Conservation (phyloP, 2,329 filamentous ascomycete species). For the Cryoendolithus antarcticus region DNA sequence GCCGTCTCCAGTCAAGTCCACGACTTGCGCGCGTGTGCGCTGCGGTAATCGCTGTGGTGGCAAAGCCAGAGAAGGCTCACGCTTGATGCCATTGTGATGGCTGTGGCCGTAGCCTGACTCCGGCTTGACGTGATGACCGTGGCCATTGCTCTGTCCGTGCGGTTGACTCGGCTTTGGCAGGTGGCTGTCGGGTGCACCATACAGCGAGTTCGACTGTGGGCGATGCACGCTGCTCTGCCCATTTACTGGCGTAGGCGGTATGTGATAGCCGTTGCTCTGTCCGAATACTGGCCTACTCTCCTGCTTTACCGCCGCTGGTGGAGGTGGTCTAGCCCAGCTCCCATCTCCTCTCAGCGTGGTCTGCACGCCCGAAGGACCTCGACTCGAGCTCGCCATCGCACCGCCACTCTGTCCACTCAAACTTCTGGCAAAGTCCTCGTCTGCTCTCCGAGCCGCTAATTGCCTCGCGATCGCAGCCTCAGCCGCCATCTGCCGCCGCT, state of each 20-base stretch:
- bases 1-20: slow-evolving; percentile 21
- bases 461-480: slow-evolving; percentile 8
- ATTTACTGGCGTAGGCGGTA: too few relatives aligned
- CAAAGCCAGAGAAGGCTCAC: too few relatives aligned
- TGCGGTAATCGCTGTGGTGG: slow-evolving; percentile 1
- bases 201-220: slow-evolving; percentile 1
- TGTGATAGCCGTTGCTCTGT: too few relatives aligned
- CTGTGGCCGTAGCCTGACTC: slow-evolving; percentile 6
- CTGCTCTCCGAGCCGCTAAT: slow-evolving; percentile 10
- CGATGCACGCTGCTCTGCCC: neutral
- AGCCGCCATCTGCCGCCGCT: slow-evolving; percentile 5
- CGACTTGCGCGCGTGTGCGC: slow-evolving; percentile 8
- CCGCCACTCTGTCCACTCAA: slow-evolving; percentile 7
- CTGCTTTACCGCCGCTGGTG: neutral
- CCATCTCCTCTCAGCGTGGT: slow-evolving; percentile 19
- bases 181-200: neutral
- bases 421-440: slow-evolving; percentile 16
- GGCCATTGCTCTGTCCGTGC: neutral
- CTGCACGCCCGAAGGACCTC: slow-evolving; percentile 11
- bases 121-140: neutral
- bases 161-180: neutral
- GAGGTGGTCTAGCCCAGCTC: slow-evolving; percentile 11
- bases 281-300: too few relatives aligned
- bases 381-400: neutral
- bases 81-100: neutral